Evolutionary conservation across 345 rosid species (phyloP), one percentile per base, ranked within the genome.

Genomic region (Camelina laxa): DNA sequence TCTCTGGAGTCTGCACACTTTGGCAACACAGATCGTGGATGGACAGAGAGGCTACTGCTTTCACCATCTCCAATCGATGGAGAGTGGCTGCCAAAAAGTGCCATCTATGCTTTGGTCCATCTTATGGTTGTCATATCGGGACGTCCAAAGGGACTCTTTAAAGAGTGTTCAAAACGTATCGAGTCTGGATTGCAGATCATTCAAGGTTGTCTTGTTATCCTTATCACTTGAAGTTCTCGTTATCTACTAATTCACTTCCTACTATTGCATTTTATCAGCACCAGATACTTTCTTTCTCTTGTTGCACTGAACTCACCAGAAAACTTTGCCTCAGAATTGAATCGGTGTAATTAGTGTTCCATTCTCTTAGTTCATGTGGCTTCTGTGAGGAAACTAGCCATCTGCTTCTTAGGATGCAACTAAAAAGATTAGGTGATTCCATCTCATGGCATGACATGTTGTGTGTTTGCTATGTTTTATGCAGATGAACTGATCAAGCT

Each of bases 81-180:
- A 69, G 92, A 92, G 71, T 95, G 97, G 99, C 82, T 95, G 42
- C 99, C 98, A 7, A 90, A 90, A 83, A 83, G 80, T 82, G 99
- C 99, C 67, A 88, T 92, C 30, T 84, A 81, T 83, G 93, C 97
- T 35, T 86, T 95, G 67, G 89, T 95, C 70, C 96, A 95, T 79
- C 99, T 95, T 60, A 92, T 92, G 94, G 86, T 85, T 39, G 93
- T 88, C 72, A 83, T 90, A 69, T 79, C 90, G 35, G 94, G 94
- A 62, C 99, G 99, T 72, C 99, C 99, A 7, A 91, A 90, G 73
- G 99, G 99, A 72, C 85, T 81, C 64, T 95, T 92, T 74, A 95
- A 90, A 81, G 99, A 95, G 55, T 95, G 98, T 80, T 84, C 86
- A 15, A 90, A 88, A 80, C 96, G 99, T 66, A 89, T 95, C 14